Evolutionary conservation across 208 protist genomes (phyloP).

Genomic region (Acanthamoeba sp.): DNA sequence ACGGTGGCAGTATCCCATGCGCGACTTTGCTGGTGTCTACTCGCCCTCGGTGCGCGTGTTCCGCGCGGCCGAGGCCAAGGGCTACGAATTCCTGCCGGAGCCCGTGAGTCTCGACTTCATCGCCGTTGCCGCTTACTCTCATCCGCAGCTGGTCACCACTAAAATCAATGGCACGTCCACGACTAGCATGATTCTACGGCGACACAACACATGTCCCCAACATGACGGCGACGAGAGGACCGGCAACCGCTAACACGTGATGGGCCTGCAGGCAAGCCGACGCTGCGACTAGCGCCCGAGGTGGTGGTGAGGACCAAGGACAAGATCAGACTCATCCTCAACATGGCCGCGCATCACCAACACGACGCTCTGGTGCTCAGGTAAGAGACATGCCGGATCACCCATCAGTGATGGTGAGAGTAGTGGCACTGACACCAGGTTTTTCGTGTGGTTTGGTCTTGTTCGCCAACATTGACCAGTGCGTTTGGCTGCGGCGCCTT

Average conservation of each 20-base stretch:
- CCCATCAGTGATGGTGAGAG: background rate
- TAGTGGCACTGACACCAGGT: background rate
- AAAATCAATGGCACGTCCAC: too few relatives aligned
- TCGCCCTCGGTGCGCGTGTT: slow-evolving; percentile 17
- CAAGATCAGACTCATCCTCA: slow-evolving; percentile 33
- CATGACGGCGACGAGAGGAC: too few relatives aligned
- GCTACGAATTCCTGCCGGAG: slow-evolving; percentile 14
- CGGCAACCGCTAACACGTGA: too few relatives aligned
- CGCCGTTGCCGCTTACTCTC: background rate
- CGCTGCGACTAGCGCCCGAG: background rate
- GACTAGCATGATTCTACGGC: background rate
- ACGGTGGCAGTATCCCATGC: background rate
- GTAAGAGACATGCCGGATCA: background rate
- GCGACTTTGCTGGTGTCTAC: slow-evolving; percentile 2
- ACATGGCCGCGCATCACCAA: background rate
- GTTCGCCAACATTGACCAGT: background rate
- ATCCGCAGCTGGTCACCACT: background rate
- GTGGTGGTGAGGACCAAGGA: background rate
- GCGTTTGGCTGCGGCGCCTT: slow-evolving; percentile 70
- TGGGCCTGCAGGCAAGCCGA: background rate
- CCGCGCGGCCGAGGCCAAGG: background rate
- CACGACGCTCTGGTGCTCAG: background rate
- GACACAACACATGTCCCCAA: too few relatives aligned
- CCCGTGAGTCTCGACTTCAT: background rate
- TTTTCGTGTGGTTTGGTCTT: too few relatives aligned